Base-by-base conservation (phyloP, 192 early-diverging fungal species). In the Linderina pennispora region DNA sequence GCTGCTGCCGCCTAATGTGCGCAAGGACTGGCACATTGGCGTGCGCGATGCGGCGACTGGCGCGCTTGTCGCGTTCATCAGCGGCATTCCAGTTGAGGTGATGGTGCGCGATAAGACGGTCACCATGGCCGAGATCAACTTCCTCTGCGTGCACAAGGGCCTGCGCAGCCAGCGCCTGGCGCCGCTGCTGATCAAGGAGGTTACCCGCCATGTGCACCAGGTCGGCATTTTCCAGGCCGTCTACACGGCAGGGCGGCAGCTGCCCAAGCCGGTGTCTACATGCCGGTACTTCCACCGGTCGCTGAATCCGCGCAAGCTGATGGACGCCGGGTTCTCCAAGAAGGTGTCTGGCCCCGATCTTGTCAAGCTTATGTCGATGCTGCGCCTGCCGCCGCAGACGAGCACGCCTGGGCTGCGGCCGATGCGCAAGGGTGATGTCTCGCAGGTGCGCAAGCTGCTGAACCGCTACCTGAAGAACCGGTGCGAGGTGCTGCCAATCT, bases 181-280 rank as follows among this genome's bases (percentile, higher is more conserved):
- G 19, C 97, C 97, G 23, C 81, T 99, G 15, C 65, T 99, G 40
- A 99, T 99, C 77, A 88, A 93, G 69, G 97, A 99, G 65, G 86
- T 99, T 23, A 99, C 97, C 4, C 80, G 97, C 21, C 83, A 89
- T 13, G 88, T 91, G 25, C 87, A 99, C 63, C 55, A 91, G 21
- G 77, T 85, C 45, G 91, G 90, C 21, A 90, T 94, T 39, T 99
- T 97, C 83, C 97, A 99, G 67, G 97, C 97, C 20, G 86, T 90
- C 6, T 99, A 98, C 69, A 99, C 97, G 28, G 93, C 88, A 13
- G 97, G 97, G 24, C 78, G 83, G 18, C 79, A 84, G 40, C 58
- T 99, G 41, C 97, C 97, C 17, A 97, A 85, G 60, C 91, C 97
- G 0, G 65, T 99, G 28, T 57, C 87, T 5, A 86, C 77, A 2